Base-by-base conservation (phyloP, 169 alveolate species). In the Eimeria tenella region DNA sequence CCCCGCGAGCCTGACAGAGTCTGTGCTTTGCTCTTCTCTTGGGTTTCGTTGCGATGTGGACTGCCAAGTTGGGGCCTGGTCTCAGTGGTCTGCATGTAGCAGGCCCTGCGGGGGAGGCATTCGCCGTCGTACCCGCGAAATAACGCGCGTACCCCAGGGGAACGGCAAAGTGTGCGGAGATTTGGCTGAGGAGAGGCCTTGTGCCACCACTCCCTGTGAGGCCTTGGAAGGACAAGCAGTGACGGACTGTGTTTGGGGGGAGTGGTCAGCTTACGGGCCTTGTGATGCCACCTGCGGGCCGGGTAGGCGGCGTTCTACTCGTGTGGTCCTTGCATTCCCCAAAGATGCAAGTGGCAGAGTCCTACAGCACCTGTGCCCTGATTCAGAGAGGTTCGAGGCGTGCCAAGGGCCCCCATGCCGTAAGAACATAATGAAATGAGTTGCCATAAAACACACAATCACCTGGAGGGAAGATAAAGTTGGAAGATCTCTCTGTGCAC, bases 61-160 rank as follows among this genome's bases (percentile, higher is more conserved):
- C 86, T 96, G 96, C 68, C 94, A 94, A 53, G 96, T 96, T 50
- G 88, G 95, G 7, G 95, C 94, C 25, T 96, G 97, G 97, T 93
- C 95, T 10, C 83, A 53, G 70, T 96, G 97, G 97, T 71, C 93
- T 31, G 42, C 89, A 0, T 89, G 96, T 93, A 62, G 89, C 73
- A 74, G 21, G 56, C 87, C 94, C 21, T 96, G 97, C 68, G 96
- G 95, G 86, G 95, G 96, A 4, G 97, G 97, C 63, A 71, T 52
- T 49, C 95, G 94, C 21, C 88, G 74, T 58, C 95, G 97, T 49
- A 86, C 94, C 49, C 94, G 97, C 50, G 93, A 82, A 53, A 17
- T 94, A 31, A 52, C 63, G 42, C 65, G 90, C 7, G 73, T 83
- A 10, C 95, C 95, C 21, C 94, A 90, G 70, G 95, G 94, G 23